phyloP scores from a whole-genome alignment of 2,329 filamentous ascomycete species.

The Aspergillus proliferans region DNA sequence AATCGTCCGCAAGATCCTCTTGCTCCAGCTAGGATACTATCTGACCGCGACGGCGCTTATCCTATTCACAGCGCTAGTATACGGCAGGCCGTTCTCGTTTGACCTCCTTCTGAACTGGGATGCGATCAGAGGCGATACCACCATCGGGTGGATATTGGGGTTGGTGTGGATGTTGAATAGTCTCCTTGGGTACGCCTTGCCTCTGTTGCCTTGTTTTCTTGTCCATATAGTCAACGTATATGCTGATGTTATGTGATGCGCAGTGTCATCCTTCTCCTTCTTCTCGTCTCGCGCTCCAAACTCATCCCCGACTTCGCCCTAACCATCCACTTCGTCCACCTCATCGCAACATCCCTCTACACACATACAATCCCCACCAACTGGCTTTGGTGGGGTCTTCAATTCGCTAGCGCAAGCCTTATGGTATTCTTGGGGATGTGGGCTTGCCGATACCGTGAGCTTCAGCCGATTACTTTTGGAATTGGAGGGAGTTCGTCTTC shows the following conservation, averaged over 20 bases:
- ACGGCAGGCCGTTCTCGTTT: conserved; percentile 53
- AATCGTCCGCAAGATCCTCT: conserved; percentile 60
- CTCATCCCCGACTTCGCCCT: conserved; percentile 91
- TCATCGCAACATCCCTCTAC: conserved; percentile 72
- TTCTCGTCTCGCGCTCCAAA: conserved; percentile 82
- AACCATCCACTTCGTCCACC: conserved; percentile 77
- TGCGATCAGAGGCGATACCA: conserved; percentile 59
- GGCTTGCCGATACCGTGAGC: conserved; percentile 84
- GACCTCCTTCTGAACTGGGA: conserved; percentile 60
- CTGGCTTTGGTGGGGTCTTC: conserved; percentile 78
- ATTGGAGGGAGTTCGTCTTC: conserved; percentile 23
- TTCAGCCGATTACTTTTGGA: conserved; percentile 77
- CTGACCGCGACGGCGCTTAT: conserved; percentile 55
- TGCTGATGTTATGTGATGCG: background rate
- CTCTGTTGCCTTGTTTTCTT: background rate
- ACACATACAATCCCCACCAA: conserved; percentile 69
- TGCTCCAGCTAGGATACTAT: conserved; percentile 63
- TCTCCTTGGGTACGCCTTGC: conserved; percentile 51
- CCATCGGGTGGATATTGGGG: conserved; percentile 63
- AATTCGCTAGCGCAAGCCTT: conserved; percentile 53
- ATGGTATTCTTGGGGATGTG: conserved; percentile 75
- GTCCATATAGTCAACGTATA: background rate
- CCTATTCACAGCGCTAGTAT: conserved; percentile 61
- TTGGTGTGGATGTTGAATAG: conserved; percentile 63
- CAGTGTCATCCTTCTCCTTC: conserved; percentile 75